Conservation (phyloP, 371 early-diverging fungal genomes). For the Mucor saturninus region DNA sequence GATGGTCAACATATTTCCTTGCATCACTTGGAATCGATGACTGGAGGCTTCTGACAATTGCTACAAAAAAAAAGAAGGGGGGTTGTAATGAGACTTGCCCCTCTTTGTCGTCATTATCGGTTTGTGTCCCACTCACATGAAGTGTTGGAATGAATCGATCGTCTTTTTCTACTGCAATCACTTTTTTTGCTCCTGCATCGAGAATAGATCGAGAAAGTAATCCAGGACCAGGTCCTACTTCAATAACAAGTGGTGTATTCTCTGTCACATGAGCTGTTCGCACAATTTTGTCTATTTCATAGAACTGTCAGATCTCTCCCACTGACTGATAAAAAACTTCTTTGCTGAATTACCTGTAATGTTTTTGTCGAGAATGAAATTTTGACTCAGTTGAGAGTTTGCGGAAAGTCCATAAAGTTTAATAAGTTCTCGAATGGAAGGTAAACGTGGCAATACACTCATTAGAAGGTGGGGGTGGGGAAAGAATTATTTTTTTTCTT, state of each 20-base stretch:
- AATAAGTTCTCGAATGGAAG: slow-evolving; percentile 76
- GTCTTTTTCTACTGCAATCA: slow-evolving; percentile 84
- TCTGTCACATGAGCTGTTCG: slow-evolving; percentile 61
- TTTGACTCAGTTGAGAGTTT: slow-evolving; percentile 77
- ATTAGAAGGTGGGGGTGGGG: too few species aligned
- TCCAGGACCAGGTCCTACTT: slow-evolving; percentile 89
- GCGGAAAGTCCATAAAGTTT: slow-evolving; percentile 81
- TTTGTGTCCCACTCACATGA: slow-evolving; percentile 43
- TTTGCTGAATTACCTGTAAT: slow-evolving; percentile 65
- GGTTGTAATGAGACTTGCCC: too few species aligned
- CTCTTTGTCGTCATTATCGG: neutral
- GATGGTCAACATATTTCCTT: slow-evolving; percentile 72
- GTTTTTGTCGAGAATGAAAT: slow-evolving; percentile 86
- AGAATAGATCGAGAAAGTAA: slow-evolving; percentile 80
- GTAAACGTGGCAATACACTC: slow-evolving; percentile 50
- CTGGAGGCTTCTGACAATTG: slow-evolving; percentile 68
- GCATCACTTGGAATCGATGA: slow-evolving; percentile 55
- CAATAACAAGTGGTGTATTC: slow-evolving; percentile 71
- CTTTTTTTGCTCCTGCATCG: slow-evolving; percentile 66
- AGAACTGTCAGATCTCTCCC: slow-evolving; percentile 4
- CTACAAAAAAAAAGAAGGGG: too few species aligned
- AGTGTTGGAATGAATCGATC: slow-evolving; percentile 73
- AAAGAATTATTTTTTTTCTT: too few species aligned
- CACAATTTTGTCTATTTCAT: slow-evolving; percentile 70
- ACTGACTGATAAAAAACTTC: neutral